Conservation (phyloP, 1,139 yeast genomes). For the Lodderomyces parapsilosis region DNA sequence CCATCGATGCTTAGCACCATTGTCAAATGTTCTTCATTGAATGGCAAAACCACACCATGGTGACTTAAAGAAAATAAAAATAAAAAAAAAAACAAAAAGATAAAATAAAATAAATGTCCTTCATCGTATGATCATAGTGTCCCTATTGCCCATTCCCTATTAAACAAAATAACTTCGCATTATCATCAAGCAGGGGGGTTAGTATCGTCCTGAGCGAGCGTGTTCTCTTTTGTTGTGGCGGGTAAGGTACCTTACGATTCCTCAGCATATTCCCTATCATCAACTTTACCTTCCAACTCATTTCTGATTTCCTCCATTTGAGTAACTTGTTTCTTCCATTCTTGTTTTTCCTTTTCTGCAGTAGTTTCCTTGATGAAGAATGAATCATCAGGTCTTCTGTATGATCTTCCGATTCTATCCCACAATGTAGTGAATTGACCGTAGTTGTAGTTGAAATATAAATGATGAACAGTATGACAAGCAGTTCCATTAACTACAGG, state of each 20-base stretch:
- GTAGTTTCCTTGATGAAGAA: conserved; percentile 67
- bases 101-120: neutral
- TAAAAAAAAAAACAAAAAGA: neutral
- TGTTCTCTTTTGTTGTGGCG: too few relatives aligned
- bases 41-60: neutral
- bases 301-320: conserved; percentile 81
- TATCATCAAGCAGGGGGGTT: too few relatives aligned
- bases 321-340: conserved; percentile 72
- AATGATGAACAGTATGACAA: conserved; percentile 94
- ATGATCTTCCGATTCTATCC: conserved; percentile 94
- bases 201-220: too few relatives aligned
- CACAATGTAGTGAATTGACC: conserved; percentile 98
- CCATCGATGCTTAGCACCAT: too few relatives aligned
- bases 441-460: conserved; percentile 94
- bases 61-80: neutral
- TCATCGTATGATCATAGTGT: neutral
- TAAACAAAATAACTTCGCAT: neutral
- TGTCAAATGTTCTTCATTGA: neutral
- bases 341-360: conserved; percentile 47
- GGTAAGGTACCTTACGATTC: neutral
- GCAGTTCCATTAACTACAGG: conserved; percentile 97
- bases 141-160: neutral
- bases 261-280: conserved; percentile 45
- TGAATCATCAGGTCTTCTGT: conserved; percentile 87
- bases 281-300: conserved; percentile 72